Base-by-base conservation (phyloP, 148 eudicot species). In the Pharnaceum exiguum region DNA sequence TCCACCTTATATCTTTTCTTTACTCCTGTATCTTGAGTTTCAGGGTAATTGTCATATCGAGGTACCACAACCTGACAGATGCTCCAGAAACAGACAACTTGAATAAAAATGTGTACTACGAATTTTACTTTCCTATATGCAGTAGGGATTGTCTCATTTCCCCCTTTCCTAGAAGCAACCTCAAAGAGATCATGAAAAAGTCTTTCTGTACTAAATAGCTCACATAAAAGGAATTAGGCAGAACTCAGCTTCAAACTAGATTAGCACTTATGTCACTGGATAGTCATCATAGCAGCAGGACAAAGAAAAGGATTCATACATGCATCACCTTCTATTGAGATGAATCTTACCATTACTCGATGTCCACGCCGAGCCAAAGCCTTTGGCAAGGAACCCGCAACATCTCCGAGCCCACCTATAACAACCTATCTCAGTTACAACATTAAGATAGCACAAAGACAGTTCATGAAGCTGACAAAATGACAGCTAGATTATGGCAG, bases 401-500 rank as follows among this genome's bases (percentile, higher is more conserved):
- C 99, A 77, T 94, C 99, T 66, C 95, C 99, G 70, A 94, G 99
- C 57, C 99, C 99, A 78, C 99, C 99, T 94, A 78, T 46, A 51
- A 66, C 23, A 74, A 66, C 50, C 53, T 52, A 56, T 50, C 10
- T 50, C 57, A 46, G 55, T 74, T 52, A 66, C 28, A 57, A 33
- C 32, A 16, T 38, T 10, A 73, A n/a, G n/a, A n/a, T n/a, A n/a
- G n/a, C n/a, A 38, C 11, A 12, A 27, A 9, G 17, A 33, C 24
- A 26, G 4, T n/a, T 13, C n/a, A n/a, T 37, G 12, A 42, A 52
- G 10, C 33, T 30, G n/a, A 52, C 13, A 12, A n/a, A n/a, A n/a
- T 31, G 17, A 23, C 11, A 36, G 9, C 29, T 26, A 18, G 37
- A 60, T 6, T 21, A 21, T 25, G n/a, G 40, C 25, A 46, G 7